phyloP scores from a whole-genome alignment of 345 rosid genomes.

The Syzygium grande region DNA sequence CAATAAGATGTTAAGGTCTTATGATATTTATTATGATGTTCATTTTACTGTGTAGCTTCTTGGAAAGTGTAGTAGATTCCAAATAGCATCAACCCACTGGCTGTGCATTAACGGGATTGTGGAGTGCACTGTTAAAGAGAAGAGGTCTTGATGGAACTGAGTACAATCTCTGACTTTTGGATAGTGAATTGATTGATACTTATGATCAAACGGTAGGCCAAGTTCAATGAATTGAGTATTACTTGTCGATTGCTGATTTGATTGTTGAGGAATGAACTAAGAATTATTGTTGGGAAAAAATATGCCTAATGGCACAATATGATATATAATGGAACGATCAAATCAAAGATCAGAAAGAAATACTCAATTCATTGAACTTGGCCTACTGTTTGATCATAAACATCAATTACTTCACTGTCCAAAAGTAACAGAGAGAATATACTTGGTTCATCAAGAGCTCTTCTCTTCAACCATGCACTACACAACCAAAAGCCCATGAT shows the following conservation, averaged over 20 bases:
- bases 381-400: slow-evolving; percentile 93
- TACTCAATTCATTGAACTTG: not conserved
- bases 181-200: slow-evolving; percentile 96
- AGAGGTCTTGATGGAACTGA: slow-evolving; percentile 91
- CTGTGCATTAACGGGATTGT: slow-evolving; percentile 97
- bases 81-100: slow-evolving; percentile 90
- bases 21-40: not conserved
- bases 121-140: slow-evolving; percentile 93
- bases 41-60: slow-evolving; percentile 55
- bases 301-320: not conserved
- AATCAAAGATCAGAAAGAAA: not conserved
- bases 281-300: not conserved
- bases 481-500: slow-evolving; percentile 96
- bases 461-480: slow-evolving; percentile 89
- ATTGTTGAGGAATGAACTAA: not conserved
- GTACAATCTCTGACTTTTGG: slow-evolving; percentile 80
- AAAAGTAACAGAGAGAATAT: slow-evolving; percentile 66
- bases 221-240: not conserved
- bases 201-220: slow-evolving; percentile 87
- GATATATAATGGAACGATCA: not conserved
- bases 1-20: not conserved
- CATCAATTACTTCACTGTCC: slow-evolving; percentile 97
- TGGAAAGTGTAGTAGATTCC: slow-evolving; percentile 97
- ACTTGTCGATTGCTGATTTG: not conserved
- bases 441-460: slow-evolving; percentile 86